Conservation (phyloP, 164 flowering plant species). For the Kingdonia uniflora region DNA sequence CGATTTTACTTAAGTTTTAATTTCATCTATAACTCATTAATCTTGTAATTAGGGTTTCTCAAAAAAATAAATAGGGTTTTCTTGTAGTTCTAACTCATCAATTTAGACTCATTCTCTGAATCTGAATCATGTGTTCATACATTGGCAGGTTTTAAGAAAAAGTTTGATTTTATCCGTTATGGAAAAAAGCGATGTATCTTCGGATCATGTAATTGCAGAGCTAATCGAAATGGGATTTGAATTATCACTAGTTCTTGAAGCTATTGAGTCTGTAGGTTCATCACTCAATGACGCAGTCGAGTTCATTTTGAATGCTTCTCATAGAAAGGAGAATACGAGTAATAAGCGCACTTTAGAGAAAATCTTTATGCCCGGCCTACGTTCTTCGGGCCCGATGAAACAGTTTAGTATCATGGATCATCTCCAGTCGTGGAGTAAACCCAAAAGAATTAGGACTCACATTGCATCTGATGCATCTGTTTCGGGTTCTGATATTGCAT, state of each 20-base stretch:
- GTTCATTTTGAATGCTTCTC: constrained; percentile 31
- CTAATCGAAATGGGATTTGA: constrained; percentile 73
- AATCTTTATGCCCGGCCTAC: constrained; percentile 14
- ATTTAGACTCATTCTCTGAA: no score
- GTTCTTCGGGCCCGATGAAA: constrained; percentile 19
- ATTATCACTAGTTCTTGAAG: constrained; percentile 29
- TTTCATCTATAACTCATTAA: no score
- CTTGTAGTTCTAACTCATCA: no score
- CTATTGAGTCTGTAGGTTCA: constrained; percentile 53
- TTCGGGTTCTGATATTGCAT: constrained; percentile 13
- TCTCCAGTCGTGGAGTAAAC: constrained; percentile 17
- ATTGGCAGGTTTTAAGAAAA: no score
- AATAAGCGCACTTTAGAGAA: constrained; percentile 19
- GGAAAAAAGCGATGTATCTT: constrained; percentile 18
- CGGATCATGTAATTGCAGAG: constrained; percentile 33
- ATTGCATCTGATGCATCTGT: constrained; percentile 8
- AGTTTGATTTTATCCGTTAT: no score
- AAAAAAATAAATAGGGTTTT: no score
- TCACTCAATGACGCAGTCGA: constrained; percentile 39
- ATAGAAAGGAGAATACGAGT: constrained; percentile 5
- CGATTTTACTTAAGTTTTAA: no score
- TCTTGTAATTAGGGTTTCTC: no score
- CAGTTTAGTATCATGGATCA: constrained; percentile 53
- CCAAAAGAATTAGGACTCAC: constrained; percentile 20
- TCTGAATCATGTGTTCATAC: no score